Base-by-base conservation (phyloP, 192 early-diverging fungal species). In the Coemansia sp. region DNA sequence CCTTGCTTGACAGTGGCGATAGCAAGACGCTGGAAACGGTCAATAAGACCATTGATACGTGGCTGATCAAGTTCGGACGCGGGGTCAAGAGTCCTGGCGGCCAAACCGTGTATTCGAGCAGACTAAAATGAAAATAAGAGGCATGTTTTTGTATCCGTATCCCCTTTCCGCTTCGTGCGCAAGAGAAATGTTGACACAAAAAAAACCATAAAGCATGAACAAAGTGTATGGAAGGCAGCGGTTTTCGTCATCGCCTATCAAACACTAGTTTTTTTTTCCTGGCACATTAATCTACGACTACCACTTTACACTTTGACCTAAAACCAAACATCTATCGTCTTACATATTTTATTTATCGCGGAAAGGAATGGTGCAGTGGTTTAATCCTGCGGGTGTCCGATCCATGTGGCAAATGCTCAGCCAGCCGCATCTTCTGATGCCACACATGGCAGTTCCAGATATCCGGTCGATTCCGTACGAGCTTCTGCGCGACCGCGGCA, bases 371-470 rank as follows among this genome's bases (percentile, higher is more conserved):
- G 89, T 85, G 10, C 95, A 96, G 73, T 91, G 88, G 72, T 75
- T 93, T 25, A 96, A 96, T 70, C 17, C 83, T 0, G 77, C 87
- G 6, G 91, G 85, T 17, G 59, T 96, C 48, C 45, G 81, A 9
- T 83, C 87, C 6, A 62, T 74, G 7, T 76, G 85, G 63, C 63
- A 77, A 14, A 69, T 90, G 41, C 46, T 93, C 17, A 53, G 69
- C 17, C 86, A 85, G 11, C 90, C 93, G 5, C 74, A 84, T 19
- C 83, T 97, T 41, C 82, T 89, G 36, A 55, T 94, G 20, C 95
- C 95, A 10, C 86, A 92, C 58, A 59, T 91, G n/a, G 73, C 87
- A 11, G 91, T 94, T 17, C 15, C 65, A 84, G 90, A 94, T 63
- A 86, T 94, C 50, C 85, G 89, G 7, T 58, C 74, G 9, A 85